Conservation (phyloP, 208 protist species). For the Novymonas esmeraldas region DNA sequence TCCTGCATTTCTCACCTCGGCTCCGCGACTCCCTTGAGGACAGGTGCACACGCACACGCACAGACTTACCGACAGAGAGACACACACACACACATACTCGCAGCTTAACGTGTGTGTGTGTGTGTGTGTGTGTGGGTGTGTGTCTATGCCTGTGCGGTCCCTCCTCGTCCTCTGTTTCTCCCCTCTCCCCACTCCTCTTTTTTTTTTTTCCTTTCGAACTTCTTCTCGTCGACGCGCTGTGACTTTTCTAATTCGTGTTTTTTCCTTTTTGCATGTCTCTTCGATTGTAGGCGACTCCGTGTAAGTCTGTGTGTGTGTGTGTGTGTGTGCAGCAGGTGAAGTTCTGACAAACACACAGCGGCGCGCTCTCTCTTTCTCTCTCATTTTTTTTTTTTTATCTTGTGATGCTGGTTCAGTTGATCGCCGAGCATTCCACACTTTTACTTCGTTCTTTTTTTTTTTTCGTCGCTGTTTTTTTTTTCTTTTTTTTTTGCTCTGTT, state of each 20-base stretch:
- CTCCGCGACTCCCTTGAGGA: too few relatives aligned
- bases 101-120: background rate
- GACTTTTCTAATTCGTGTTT: background rate
- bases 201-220: background rate
- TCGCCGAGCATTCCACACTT: background rate
- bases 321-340: background rate
- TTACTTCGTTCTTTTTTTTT: slow-evolving; percentile 5
- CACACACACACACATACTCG: background rate
- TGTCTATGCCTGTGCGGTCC: background rate
- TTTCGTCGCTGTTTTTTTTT: background rate
- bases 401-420: background rate
- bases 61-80: background rate
- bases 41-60: background rate
- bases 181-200: background rate
- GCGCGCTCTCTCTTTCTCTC: background rate
- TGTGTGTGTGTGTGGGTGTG: background rate
- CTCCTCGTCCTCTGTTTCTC: background rate
- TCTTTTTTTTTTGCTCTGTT: background rate
- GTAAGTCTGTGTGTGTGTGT: background rate
- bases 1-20: too few relatives aligned
- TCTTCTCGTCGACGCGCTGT: background rate
- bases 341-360: background rate
- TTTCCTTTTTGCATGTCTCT: background rate
- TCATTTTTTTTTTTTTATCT: slow-evolving; percentile 8
- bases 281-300: background rate